Base-by-base conservation (phyloP, 1,284 basidiomycete genomes). In the Pholiota adiposa region DNA sequence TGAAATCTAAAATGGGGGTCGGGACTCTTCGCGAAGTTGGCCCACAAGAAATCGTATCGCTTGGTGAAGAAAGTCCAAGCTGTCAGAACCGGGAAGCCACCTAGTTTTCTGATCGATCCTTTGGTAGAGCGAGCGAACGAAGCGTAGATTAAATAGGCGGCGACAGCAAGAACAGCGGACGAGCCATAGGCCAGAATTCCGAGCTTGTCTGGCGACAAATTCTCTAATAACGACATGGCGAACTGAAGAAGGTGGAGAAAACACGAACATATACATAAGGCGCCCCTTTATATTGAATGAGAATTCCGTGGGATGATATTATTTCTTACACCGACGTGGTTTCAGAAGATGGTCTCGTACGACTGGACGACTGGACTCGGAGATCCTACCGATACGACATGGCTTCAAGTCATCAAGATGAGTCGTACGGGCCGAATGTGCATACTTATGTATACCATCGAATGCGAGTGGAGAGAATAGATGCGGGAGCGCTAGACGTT, bases 51-150 rank as follows among this genome's bases (percentile, higher is more conserved):
- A 36, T 74, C 72, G 50, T 67, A 67, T 11, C 71, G 63, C 43
- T 62, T 66, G 18, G 67, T 67, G 56, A 72, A 73, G 52, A 72
- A 71, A 2, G 63, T 60, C 69, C 68, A 70, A 8, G 69, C 64
- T 25, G 63, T 64, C 21, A 70, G 29, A 25, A 72, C 64, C n/a
- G 70, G 65, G n/a, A 70, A 34, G 9, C 70, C 70, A 2, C 65
- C 61, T 3, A 72, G 53, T 19, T 41, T 16, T 31, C 43, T 46
- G 53, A 54, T 54, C 11, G 53, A 44, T 29, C 52, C 52, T 23
- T 43, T 54, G 23, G 18, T 29, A 12, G 29, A 40, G 21, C 31
- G 25, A 9, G 41, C 46, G 31, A 46, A 4, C 0, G 25, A 12
- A 36, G 21, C n/a, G 16, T 44, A 52, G 27, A 44, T 29, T 7